phyloP scores from a whole-genome alignment of 2,329 filamentous ascomycete species.

The Paecilomyces sp. region DNA sequence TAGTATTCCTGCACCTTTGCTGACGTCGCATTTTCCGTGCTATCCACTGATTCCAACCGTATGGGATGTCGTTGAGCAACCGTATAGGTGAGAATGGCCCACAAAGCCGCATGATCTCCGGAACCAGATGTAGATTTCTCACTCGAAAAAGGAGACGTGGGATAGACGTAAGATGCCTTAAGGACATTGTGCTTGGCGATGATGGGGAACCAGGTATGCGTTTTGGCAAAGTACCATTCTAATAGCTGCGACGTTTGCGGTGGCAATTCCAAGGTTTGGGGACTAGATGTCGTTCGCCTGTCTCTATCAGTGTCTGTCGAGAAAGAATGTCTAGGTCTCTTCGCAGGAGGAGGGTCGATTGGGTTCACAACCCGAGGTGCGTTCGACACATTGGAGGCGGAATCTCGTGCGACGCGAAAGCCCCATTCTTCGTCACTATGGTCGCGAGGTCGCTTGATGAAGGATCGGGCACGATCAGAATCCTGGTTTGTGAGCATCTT shows the following conservation, averaged over 20 bases:
- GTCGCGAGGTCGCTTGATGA: slow-evolving; percentile 28
- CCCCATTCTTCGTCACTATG: slow-evolving; percentile 22
- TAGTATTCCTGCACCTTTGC: slow-evolving; percentile 29
- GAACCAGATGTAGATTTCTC: slow-evolving; percentile 22
- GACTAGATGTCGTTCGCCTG: slow-evolving; percentile 3
- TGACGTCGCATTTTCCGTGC: slow-evolving; percentile 9
- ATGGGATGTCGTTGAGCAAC: slow-evolving; percentile 22
- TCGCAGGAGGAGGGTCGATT: slow-evolving; percentile 14
- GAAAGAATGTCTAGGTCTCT: slow-evolving; percentile 20
- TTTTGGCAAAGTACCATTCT: slow-evolving; percentile 52
- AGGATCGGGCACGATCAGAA: slow-evolving; percentile 8
- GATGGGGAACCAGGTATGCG: slow-evolving; percentile 55
- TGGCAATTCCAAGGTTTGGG: slow-evolving; percentile 34
- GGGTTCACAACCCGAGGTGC: slow-evolving; percentile 25
- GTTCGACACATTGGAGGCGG: slow-evolving; percentile 18
- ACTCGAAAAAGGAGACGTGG: slow-evolving; percentile 32
- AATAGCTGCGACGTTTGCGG: slow-evolving; percentile 45
- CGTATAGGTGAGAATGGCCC: slow-evolving; percentile 38
- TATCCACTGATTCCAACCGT: background rate
- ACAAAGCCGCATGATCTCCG: slow-evolving; percentile 36
- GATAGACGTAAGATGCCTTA: slow-evolving; percentile 50
- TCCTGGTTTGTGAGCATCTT: slow-evolving; percentile 32
- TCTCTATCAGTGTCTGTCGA: slow-evolving; percentile 7
- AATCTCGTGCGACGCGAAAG: slow-evolving; percentile 22
- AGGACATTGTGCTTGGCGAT: slow-evolving; percentile 51